Evolutionary conservation across 2,329 filamentous ascomycete genomes (phyloP).

Genomic region (Diaporthe sp.): DNA sequence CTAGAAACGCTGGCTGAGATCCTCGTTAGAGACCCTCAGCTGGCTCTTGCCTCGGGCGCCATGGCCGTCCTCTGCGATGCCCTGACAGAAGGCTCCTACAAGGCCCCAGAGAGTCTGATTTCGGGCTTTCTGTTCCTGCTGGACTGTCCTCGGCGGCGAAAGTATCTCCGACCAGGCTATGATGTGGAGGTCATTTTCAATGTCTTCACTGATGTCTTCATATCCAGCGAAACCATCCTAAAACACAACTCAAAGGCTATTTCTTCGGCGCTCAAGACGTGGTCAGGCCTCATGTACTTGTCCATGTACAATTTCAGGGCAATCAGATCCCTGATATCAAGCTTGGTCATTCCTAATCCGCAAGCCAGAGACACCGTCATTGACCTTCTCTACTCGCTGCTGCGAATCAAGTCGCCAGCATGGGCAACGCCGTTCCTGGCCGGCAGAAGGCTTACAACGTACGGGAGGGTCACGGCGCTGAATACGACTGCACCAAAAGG

Average conservation of each 20-base stretch:
- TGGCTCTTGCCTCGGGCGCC: slow-evolving; percentile 86
- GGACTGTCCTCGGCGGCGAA: slow-evolving; percentile 83
- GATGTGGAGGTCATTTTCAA: slow-evolving; percentile 92
- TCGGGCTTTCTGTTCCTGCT: slow-evolving; percentile 90
- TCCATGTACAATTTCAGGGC: slow-evolving; percentile 90
- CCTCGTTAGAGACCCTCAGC: slow-evolving; percentile 82
- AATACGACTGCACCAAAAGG: slow-evolving; percentile 68
- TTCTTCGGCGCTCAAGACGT: slow-evolving; percentile 88
- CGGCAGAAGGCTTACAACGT: slow-evolving; percentile 91
- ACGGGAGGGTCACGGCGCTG: slow-evolving; percentile 90
- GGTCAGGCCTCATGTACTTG: slow-evolving; percentile 90
- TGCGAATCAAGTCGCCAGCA: slow-evolving; percentile 91
- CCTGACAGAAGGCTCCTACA: slow-evolving; percentile 89
- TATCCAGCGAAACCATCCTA: slow-evolving; percentile 69
- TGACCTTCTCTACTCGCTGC: slow-evolving; percentile 81
- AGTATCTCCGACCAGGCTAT: slow-evolving; percentile 86
- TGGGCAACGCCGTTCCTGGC: slow-evolving; percentile 98
- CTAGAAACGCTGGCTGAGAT: slow-evolving; percentile 94
- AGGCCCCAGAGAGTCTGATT: slow-evolving; percentile 89
- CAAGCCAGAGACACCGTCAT: slow-evolving; percentile 79
- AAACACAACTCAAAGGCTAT: slow-evolving; percentile 95
- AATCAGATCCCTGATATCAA: slow-evolving; percentile 80
- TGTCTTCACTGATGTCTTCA: slow-evolving; percentile 86
- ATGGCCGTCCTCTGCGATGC: slow-evolving; percentile 91
- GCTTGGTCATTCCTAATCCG: slow-evolving; percentile 67